Evolutionary conservation across 176 grass and related monocot genomes (phyloP).

Genomic region (Oryza glaberrima): DNA sequence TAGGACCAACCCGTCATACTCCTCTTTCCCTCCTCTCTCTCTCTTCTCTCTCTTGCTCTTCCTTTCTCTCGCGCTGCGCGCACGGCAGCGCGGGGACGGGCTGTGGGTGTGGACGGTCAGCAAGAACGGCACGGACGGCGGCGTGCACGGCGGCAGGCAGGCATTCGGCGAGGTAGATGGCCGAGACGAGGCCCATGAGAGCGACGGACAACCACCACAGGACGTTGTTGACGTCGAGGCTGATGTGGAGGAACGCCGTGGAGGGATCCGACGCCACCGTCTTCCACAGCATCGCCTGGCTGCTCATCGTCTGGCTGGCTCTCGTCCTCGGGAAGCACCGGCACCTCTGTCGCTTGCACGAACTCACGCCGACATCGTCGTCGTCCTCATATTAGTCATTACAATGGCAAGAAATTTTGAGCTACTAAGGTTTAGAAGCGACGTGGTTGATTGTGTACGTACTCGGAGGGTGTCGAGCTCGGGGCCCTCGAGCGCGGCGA

Average conservation of each 20-base stretch:
- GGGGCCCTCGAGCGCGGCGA: constrained; percentile 75
- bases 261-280: constrained; percentile 47
- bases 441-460: not conserved
- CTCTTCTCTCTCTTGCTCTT: no score
- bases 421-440: not conserved
- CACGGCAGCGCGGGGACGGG: no score
- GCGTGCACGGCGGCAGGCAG: no score
- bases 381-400: not conserved
- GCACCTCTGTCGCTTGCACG: constrained; percentile 37
- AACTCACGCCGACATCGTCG: not conserved
- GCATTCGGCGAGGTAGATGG: constrained; percentile 44
- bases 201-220: constrained; percentile 70
- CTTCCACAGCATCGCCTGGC: constrained; percentile 88
- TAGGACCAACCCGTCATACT: no score
- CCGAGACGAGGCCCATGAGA: constrained; percentile 50
- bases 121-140: no score
- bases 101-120: no score
- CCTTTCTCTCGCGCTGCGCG: no score
- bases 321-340: constrained; percentile 73
- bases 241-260: constrained; percentile 54
- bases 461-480: constrained; percentile 86
- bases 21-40: no score
- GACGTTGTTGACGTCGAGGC: constrained; percentile 41
- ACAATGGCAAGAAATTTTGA: not conserved
- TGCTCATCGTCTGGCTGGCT: constrained; percentile 58